Conservation (phyloP, 2,329 filamentous ascomycete species). For the Zasmidium cellare region DNA sequence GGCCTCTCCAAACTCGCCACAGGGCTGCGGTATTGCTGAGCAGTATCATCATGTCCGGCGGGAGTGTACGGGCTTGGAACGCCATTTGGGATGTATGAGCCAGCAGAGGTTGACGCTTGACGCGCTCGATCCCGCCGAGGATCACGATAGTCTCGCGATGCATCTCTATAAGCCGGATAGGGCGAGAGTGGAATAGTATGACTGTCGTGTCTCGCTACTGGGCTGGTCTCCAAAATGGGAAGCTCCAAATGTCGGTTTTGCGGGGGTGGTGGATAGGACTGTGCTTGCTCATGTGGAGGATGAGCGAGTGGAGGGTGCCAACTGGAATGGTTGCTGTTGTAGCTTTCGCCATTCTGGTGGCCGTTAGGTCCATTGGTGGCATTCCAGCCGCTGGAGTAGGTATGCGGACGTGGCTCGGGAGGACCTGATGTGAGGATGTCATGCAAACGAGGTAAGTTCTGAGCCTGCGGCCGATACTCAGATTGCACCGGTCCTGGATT, state of each 20-base stretch:
- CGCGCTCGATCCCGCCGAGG: conserved; percentile 21
- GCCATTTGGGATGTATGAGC: conserved; percentile 26
- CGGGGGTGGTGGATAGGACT: conserved; percentile 16
- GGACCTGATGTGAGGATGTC: conserved; percentile 31
- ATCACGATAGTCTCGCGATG: conserved; percentile 22
- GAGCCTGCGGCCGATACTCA: conserved; percentile 25
- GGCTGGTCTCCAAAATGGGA: conserved; percentile 32
- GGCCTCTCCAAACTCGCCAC: conserved; percentile 18
- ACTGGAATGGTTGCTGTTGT: conserved; percentile 8
- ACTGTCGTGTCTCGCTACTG: conserved; percentile 25
- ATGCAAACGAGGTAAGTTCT: conserved; percentile 30
- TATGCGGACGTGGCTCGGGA: conserved; percentile 13
- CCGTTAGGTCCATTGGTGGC: conserved; percentile 12
- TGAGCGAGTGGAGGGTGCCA: conserved; percentile 26
- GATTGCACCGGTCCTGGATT: conserved; percentile 12
- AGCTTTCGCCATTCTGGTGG: conserved; percentile 20
- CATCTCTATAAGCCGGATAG: conserved; percentile 24
- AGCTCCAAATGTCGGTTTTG: conserved; percentile 27
- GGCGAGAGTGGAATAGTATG: conserved; percentile 23
- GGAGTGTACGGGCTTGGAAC: conserved; percentile 29
- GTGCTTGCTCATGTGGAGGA: conserved; percentile 17
- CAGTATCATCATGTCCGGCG: conserved; percentile 18
- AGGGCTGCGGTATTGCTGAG: conserved; percentile 20
- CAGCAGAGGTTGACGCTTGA: conserved; percentile 16
- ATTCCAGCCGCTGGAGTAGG: conserved; percentile 17